Evolutionary conservation across 306 rosid species (phyloP), one percentile per base, ranked within the genome.

Genomic region (Datisca glomerata): DNA sequence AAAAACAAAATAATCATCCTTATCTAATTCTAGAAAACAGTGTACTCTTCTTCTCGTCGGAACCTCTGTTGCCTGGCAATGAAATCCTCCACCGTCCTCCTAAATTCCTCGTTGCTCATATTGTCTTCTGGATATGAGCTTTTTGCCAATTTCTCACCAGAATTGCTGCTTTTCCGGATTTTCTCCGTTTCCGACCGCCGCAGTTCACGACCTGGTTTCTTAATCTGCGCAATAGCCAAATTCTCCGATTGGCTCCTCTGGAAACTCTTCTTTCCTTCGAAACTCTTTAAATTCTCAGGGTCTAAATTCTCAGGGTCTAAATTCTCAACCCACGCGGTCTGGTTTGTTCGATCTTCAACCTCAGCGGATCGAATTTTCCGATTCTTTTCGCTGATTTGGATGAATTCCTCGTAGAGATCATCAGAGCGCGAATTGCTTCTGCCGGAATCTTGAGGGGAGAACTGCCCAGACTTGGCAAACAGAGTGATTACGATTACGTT

Each of bases 51-150:
- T 63, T 69, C 78, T 50, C 71, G 72, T 45, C 65, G 53, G 24
- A 76, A 22, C 78, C 53, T 87, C 57, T 87, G 89, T 46, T 87
- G 82, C 52, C 65, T 45, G 2, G 82, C 94, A 24, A 87, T 83
- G 78, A 87, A 87, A 39, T 78, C 85, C 45, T 83, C 97, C 2
- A 87, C 79, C 53, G 67, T 72, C 53, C 41, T 42, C n/a, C 70
- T 80, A 49, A 87, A 87, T 49, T 87, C 97, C 21, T 87, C 97
- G 40, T 71, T 68, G 45, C 79, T 83, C 85, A 79, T 69, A 11
- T 24, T 31, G 23, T 83, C 93, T 21, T 87, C 93, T 1, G 74
- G 63, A 24, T 44, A 59, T 4, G 61, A 55, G 12, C 50, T 51
- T 11, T 31, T 20, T 5, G 4, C 32, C 32, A n/a, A 15, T 35